These are phyloP conservation scores for Zygosaccharomyces sapae DNA, from an alignment of 1,139 yeast genomes.

Conservation along the genomic window DNA sequence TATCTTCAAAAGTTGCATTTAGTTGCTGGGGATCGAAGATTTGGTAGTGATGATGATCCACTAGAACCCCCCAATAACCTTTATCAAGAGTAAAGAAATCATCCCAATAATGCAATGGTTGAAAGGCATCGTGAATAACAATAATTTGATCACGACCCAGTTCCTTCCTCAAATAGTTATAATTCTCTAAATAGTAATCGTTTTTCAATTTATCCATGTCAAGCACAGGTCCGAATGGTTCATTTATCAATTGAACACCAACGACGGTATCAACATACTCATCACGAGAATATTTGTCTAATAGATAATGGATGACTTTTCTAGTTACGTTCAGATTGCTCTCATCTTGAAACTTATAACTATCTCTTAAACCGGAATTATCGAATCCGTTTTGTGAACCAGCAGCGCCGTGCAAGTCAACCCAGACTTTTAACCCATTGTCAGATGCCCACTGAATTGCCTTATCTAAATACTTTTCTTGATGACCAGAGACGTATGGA, in stretches of 20 bases:
- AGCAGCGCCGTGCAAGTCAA: conserved; percentile 92
- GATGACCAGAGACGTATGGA: conserved; percentile 89
- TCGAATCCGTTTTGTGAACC: conserved; percentile 98
- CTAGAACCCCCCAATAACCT: conserved; percentile 60
- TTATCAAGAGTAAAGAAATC: conserved; percentile 40
- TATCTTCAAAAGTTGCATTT: conserved; percentile 52
- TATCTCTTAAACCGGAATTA: conserved; percentile 83
- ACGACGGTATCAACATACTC: conserved; percentile 67
- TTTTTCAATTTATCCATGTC: conserved; percentile 55
- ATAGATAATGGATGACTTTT: conserved; percentile 37
- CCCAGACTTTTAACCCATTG: conserved; percentile 70
- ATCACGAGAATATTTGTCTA: conserved; percentile 61
- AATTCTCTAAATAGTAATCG: conserved; percentile 44
- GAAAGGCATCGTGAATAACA: conserved; percentile 53
- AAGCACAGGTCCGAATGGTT: conserved; percentile 74
- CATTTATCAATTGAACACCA: conserved; percentile 84
- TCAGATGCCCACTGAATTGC: conserved; percentile 74
- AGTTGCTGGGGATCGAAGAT: conserved; percentile 69
- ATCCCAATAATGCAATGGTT: conserved; percentile 59
- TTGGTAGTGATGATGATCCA: conserved; percentile 92
- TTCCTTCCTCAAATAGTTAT: conserved; percentile 36
- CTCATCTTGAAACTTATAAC: conserved; percentile 52
- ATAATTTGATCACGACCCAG: conserved; percentile 34
- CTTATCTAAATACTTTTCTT: conserved; percentile 61
- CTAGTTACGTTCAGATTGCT: conserved; percentile 42